Evolutionary conservation across 768 basidiomycete genomes (phyloP).

Genomic region (Collybia mongolica): DNA sequence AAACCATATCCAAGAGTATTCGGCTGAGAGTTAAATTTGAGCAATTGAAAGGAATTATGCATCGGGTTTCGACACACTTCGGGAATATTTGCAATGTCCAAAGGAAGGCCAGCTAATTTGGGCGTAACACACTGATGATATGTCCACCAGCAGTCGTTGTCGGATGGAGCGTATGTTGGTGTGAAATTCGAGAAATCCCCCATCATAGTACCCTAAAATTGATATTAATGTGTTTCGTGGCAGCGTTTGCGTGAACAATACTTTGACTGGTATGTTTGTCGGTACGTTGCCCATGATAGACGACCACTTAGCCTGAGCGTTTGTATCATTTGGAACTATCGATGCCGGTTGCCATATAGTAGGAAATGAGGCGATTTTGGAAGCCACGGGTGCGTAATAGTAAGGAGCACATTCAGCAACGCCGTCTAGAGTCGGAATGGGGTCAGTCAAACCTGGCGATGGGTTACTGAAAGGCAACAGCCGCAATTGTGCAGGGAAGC

Average conservation of each 20-base stretch:
- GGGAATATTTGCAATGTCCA: slow-evolving; percentile 46
- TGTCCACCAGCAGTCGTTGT: slow-evolving; percentile 59
- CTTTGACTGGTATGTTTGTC: slow-evolving; percentile 43
- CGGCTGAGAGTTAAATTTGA: slow-evolving; percentile 31
- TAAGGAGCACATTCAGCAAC: slow-evolving; percentile 43
- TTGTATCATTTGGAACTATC: slow-evolving; percentile 40
- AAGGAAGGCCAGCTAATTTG: slow-evolving; percentile 39
- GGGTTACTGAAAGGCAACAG: not conserved
- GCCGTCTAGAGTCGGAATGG: slow-evolving; percentile 20
- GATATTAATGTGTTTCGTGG: too few relatives aligned
- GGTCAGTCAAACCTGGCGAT: not conserved
- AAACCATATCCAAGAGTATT: slow-evolving; percentile 58
- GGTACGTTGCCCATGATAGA: slow-evolving; percentile 44
- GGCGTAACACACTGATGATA: slow-evolving; percentile 41
- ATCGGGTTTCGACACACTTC: slow-evolving; percentile 32
- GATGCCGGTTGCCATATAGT: slow-evolving; percentile 40
- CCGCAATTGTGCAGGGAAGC: not conserved
- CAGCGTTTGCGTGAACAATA: slow-evolving; percentile 2
- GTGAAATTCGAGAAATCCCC: slow-evolving; percentile 29
- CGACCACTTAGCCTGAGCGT: slow-evolving; percentile 41
- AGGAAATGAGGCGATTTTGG: slow-evolving; percentile 38
- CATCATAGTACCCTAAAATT: slow-evolving; percentile 17
- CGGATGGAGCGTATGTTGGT: slow-evolving; percentile 32
- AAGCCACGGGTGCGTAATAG: slow-evolving; percentile 32
- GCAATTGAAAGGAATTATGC: not conserved